Evolutionary conservation across 306 rosid genomes (phyloP).

Genomic region (Malus asiatica): DNA sequence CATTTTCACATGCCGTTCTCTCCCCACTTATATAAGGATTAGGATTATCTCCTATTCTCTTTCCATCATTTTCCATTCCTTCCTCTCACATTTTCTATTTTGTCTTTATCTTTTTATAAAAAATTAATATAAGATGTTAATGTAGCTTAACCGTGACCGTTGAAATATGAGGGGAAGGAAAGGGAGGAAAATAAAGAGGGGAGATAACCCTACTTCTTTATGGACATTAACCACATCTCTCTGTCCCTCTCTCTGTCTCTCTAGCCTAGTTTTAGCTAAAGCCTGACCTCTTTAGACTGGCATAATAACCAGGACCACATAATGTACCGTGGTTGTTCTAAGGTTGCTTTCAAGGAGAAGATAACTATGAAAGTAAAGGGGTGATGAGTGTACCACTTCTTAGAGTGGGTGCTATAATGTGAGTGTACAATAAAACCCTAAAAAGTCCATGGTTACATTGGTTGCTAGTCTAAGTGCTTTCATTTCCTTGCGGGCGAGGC

Average conservation of each 20-base stretch:
- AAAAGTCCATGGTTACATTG: slow-evolving; percentile 18
- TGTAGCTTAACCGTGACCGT: no score
- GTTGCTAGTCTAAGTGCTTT: slow-evolving; percentile 23
- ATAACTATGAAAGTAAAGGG: slow-evolving; percentile 52
- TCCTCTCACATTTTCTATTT: no score
- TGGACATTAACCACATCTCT: not conserved
- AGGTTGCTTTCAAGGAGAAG: slow-evolving; percentile 78
- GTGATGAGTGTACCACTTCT: slow-evolving; percentile 26
- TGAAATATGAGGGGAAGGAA: fast-evolving
- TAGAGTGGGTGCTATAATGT: slow-evolving; percentile 27
- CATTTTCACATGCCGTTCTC: slow-evolving; percentile 71
- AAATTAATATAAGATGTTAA: no score
- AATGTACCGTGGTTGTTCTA: slow-evolving; percentile 31
- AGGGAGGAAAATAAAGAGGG: no score
- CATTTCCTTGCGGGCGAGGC: slow-evolving; percentile 15
- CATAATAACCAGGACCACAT: slow-evolving; percentile 77
- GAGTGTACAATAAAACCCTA: slow-evolving; percentile 25
- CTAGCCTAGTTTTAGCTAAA: slow-evolving; percentile 2
- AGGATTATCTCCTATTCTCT: no score
- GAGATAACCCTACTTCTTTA: no score
- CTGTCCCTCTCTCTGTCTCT: slow-evolving; percentile 8
- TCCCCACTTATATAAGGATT: slow-evolving; percentile 15
- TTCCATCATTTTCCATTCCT: fast-evolving
- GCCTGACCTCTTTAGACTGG: slow-evolving; percentile 46
- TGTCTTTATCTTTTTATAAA: no score